Evolutionary conservation across 805 yeast species (phyloP).

Genomic region (Pichia rugopelliculosa): DNA sequence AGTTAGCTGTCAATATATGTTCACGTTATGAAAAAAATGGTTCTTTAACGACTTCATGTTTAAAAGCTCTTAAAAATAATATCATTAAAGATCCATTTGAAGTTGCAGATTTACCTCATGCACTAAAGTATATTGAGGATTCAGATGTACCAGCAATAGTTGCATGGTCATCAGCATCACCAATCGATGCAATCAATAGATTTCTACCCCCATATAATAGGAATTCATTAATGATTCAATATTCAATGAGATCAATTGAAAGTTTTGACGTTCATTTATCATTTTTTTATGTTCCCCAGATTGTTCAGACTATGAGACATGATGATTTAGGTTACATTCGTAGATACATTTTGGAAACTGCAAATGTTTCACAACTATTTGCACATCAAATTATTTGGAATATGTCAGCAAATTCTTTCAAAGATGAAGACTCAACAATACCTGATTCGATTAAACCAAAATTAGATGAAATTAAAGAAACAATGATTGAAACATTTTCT

Average conservation of each 20-base stretch:
- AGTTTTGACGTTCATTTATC: constrained; percentile 80
- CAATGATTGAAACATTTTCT: constrained; percentile 57
- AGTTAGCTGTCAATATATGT: constrained; percentile 63
- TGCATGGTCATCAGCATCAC: constrained; percentile 72
- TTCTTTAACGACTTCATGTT: constrained; percentile 27
- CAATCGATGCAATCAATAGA: constrained; percentile 76
- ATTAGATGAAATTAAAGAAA: constrained; percentile 62
- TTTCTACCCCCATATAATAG: constrained; percentile 68
- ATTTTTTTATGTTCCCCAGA: constrained; percentile 96
- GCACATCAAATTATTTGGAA: constrained; percentile 99
- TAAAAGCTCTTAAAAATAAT: constrained; percentile 35
- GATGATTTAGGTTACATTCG: constrained; percentile 82
- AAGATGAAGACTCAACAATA: constrained; percentile 75
- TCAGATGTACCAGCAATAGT: constrained; percentile 15
- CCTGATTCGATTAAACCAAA: constrained; percentile 81
- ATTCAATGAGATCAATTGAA: constrained; percentile 83
- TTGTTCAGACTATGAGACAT: constrained; percentile 84
- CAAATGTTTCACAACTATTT: constrained; percentile 80
- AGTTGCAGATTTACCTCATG: constrained; percentile 49
- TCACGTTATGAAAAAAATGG: constrained; percentile 38
- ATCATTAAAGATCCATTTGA: constrained; percentile 51
- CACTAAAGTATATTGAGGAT: constrained; percentile 45
- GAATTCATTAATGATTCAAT: constrained; percentile 69
- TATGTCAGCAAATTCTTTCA: constrained; percentile 86
- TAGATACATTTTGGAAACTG: constrained; percentile 84